Percentiles rank a stretch among this genome's conserved stretches.
These are phyloP conservation scores for Pythium rhizo-oryzae DNA, from an alignment of 352 stramenopile genomes.

Conservation along the genomic window DNA sequence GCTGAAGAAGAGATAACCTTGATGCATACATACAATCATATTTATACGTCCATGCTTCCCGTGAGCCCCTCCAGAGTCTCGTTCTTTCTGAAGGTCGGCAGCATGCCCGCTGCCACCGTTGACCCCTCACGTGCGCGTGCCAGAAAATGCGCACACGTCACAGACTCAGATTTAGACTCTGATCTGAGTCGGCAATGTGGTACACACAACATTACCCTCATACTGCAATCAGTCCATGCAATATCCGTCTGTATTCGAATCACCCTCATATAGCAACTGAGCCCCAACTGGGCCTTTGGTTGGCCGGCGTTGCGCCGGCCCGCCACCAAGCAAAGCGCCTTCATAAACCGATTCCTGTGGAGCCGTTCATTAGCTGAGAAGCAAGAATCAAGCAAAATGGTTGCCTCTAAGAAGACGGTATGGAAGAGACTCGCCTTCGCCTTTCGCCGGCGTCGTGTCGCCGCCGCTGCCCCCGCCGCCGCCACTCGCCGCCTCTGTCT, in stretches of 20 bases:
- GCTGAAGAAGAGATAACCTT: background rate
- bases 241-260: too few relatives aligned
- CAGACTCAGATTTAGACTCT: background rate
- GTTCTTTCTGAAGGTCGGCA: background rate
- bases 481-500: conserved; percentile 20
- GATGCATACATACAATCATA: background rate
- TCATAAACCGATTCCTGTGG: conserved; percentile 50
- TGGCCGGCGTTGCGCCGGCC: conserved; percentile 17
- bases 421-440: conserved; percentile 45
- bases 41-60: background rate
- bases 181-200: conserved; percentile 6
- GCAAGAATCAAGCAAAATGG: conserved; percentile 80
- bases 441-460: conserved; percentile 2
- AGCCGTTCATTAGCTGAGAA: conserved; percentile 71
- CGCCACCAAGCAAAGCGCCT: conserved; percentile 1
- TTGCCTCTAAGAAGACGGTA: conserved; percentile 93
- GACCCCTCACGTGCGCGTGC: too few relatives aligned
- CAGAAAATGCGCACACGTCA: conserved; percentile 2
- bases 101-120: too few relatives aligned
- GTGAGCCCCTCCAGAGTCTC: too few relatives aligned
- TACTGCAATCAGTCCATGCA: background rate
- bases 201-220: background rate
- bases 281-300: conserved; percentile 19
- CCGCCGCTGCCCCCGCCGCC: conserved; percentile 4
- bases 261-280: conserved; percentile 6